Evolutionary conservation across 2,329 filamentous ascomycete genomes (phyloP).

Genomic region (Fusarium equiseti): DNA sequence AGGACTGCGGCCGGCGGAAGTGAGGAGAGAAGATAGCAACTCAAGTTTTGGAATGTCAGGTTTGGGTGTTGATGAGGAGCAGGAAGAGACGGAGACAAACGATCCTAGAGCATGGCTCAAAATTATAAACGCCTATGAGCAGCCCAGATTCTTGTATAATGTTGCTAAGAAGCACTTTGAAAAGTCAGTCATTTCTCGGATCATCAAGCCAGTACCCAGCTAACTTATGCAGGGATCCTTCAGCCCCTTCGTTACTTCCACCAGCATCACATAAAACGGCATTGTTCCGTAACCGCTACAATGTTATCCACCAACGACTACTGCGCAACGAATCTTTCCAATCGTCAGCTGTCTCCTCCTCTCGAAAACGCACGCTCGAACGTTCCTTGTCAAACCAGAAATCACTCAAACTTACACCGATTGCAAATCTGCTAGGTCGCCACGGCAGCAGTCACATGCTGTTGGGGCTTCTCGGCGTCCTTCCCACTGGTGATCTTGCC

Average conservation of each 20-base stretch:
- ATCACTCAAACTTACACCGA: slow-evolving; percentile 88
- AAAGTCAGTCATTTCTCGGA: slow-evolving; percentile 60
- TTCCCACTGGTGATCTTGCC: slow-evolving; percentile 84
- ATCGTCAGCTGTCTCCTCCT: slow-evolving; percentile 77
- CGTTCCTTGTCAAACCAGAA: slow-evolving; percentile 73
- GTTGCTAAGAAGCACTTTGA: slow-evolving; percentile 91
- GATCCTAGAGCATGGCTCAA: slow-evolving; percentile 88
- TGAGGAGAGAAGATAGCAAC: slow-evolving; percentile 71
- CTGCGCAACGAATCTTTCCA: slow-evolving; percentile 95
- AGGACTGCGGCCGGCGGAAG: slow-evolving; percentile 61
- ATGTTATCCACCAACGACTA: slow-evolving; percentile 91
- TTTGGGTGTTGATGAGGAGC: slow-evolving; percentile 65
- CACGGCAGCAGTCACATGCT: slow-evolving; percentile 88
- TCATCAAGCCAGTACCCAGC: slow-evolving; percentile 31
- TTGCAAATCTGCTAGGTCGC: slow-evolving; percentile 80
- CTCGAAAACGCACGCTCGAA: slow-evolving; percentile 65
- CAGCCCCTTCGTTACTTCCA: slow-evolving; percentile 79
- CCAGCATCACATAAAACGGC: slow-evolving; percentile 83
- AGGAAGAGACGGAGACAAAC: slow-evolving; percentile 68
- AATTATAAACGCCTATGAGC: slow-evolving; percentile 84
- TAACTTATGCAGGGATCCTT: slow-evolving; percentile 62
- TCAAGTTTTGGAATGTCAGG: slow-evolving; percentile 72
- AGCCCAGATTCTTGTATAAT: slow-evolving; percentile 84
- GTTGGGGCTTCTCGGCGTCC: slow-evolving; percentile 82
- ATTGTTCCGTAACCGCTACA: slow-evolving; percentile 89